Base-by-base conservation (phyloP, 1,139 yeast species). In the Diutina neorugosa region DNA sequence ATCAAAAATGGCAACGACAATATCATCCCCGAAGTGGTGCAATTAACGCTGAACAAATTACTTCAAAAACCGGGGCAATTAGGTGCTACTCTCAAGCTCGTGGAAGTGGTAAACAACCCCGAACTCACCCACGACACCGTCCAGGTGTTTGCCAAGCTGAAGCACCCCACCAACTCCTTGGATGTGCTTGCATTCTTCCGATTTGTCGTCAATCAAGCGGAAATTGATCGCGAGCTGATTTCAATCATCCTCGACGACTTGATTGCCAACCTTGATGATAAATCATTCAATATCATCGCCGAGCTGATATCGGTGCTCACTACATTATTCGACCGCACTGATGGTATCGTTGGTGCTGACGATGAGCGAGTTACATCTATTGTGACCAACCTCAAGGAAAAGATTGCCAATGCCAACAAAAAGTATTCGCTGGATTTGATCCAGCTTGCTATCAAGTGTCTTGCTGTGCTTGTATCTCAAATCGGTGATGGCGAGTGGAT, bases 381-480 rank as follows among this genome's bases (percentile, higher is more conserved):
- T 16, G 50, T 27, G 14, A n/a, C 37, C 21, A 46, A 18, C 11
- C 21, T 46, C n/a, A 3, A 46, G 40, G 50, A 25, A 12, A 46
- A 46, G 41, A 27, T 27, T 12, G 50, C 50, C 41, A 46, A 46
- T 14, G 2, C 50, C 14, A 16, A 2, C 7, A 46, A 46, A 9
- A 25, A 27, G 21, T 46, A 27, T 14, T 46, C 50, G n/a, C 40
- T 27, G 50, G 50, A 46, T 14, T 16, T 46, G 21, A 46, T 46
- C 21, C 50, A 46, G 19, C n/a, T 16, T 11, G 50, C 50, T 4
- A 46, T 46, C 23, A 37, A 20, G 8, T 25, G 40, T 8, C 40
- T 46, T 25, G 31, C 23, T 5, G 21, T 27, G 41, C 16, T 25
- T n/a, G 31, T 46, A 20, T 27, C 14, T 8, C 40, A 6, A 8